Evolutionary conservation across 352 stramenopile species (phyloP).

Genomic region (Phytopythium chamaehyphon): DNA sequence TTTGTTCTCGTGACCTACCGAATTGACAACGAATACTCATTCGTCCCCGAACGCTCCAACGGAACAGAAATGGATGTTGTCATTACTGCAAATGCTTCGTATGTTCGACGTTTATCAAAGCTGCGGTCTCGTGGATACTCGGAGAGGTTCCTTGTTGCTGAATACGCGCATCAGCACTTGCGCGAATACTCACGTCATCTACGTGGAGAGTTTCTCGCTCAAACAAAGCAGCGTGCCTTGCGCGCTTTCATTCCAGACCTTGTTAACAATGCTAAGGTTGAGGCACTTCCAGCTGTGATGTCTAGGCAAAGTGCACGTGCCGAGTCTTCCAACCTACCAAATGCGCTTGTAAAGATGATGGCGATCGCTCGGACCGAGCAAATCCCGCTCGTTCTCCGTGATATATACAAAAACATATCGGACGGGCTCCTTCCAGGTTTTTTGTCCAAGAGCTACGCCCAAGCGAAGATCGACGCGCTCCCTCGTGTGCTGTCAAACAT

Average conservation of each 20-base stretch:
- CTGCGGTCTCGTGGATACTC: slow-evolving; percentile 34
- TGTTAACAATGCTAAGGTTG: slow-evolving; percentile 18
- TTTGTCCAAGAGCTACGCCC: slow-evolving; percentile 14
- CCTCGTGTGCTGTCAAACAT: slow-evolving; percentile 58
- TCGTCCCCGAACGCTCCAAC: slow-evolving; percentile 51
- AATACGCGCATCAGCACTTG: slow-evolving; percentile 56
- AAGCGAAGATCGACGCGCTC: slow-evolving; percentile 32
- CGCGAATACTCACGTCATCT: slow-evolving; percentile 35
- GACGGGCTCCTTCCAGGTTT: slow-evolving; percentile 36
- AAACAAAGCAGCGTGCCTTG: slow-evolving; percentile 52
- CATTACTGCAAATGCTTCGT: slow-evolving; percentile 57
- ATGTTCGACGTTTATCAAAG: slow-evolving; percentile 49
- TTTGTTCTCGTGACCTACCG: slow-evolving; percentile 52
- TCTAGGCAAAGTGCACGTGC: slow-evolving; percentile 34
- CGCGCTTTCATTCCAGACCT: slow-evolving; percentile 38
- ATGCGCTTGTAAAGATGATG: slow-evolving; percentile 40
- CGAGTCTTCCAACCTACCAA: slow-evolving; percentile 37
- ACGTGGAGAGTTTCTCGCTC: slow-evolving; percentile 42
- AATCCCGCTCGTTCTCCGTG: slow-evolving; percentile 53
- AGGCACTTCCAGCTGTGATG: slow-evolving; percentile 41
- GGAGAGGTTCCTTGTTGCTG: slow-evolving; percentile 54
- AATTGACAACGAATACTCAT: slow-evolving; percentile 36
- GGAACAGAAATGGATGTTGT: slow-evolving; percentile 48
- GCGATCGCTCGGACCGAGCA: slow-evolving; percentile 45
- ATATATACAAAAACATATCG: slow-evolving; percentile 62